Conservation (phyloP, 2,329 filamentous ascomycete genomes). For the Sclerotinia trifoliorum region DNA sequence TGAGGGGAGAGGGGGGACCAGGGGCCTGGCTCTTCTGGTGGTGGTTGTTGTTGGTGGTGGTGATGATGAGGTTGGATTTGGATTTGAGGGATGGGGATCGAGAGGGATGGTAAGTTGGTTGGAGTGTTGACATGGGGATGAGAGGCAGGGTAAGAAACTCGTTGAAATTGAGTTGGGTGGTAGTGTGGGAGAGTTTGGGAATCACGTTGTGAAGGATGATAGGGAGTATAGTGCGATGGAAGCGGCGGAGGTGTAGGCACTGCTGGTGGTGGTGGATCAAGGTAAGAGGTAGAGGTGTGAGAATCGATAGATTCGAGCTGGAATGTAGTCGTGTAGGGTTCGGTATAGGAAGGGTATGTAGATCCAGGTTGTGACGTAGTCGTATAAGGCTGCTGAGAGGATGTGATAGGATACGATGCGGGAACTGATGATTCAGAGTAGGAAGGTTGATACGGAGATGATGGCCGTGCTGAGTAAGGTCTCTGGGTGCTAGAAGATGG, state of each 20-base stretch:
- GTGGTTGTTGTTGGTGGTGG: not conserved
- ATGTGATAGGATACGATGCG: not conserved
- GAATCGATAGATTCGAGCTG: not conserved
- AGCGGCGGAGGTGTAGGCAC: constrained; percentile 18
- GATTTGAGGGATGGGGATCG: too few species aligned
- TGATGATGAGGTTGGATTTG: not conserved
- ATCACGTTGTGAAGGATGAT: not conserved
- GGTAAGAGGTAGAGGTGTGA: not conserved
- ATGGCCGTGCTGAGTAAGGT: not conserved
- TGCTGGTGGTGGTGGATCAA: constrained; percentile 2
- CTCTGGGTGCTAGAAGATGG: not conserved
- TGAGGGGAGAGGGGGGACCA: constrained; percentile 10
- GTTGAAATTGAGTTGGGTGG: not conserved
- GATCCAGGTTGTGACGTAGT: not conserved
- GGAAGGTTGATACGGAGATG: not conserved
- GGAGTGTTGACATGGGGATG: not conserved
- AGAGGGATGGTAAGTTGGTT: too few species aligned
- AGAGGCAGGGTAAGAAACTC: not conserved
- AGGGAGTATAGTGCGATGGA: not conserved
- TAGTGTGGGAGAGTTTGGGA: too few species aligned
- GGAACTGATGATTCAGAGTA: not conserved
- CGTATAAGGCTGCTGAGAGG: not conserved
- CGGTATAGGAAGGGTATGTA: not conserved
- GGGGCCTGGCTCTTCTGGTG: not conserved
- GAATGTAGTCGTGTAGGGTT: not conserved